Conservation (phyloP, 257 asterid genomes). For the Solanum pennellii region DNA sequence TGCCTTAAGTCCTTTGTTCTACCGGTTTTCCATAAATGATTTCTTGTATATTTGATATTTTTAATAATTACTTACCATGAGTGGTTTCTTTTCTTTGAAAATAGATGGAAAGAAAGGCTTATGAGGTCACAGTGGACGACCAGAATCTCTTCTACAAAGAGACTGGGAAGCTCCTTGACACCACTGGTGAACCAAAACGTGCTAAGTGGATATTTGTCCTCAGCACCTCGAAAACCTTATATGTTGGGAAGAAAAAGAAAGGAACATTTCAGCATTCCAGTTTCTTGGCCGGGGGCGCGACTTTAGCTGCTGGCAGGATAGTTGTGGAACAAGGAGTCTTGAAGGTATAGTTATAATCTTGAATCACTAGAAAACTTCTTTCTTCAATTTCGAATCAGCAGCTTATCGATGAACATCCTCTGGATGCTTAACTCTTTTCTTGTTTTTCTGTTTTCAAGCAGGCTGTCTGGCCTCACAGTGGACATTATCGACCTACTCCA, state of each 20-base stretch:
- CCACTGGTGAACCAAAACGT: slow-evolving; percentile 22
- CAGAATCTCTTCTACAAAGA: slow-evolving; percentile 48
- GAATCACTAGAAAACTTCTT: background rate
- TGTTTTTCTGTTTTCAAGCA: background rate
- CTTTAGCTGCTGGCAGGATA: slow-evolving; percentile 59
- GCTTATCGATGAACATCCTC: background rate
- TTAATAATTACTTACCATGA: background rate
- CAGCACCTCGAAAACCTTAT: slow-evolving; percentile 35
- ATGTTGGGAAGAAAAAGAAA: slow-evolving; percentile 47
- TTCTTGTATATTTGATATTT: background rate
- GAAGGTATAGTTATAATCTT: slow-evolving; percentile 11
- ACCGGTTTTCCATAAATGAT: background rate
- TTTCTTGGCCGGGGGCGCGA: slow-evolving; percentile 64
- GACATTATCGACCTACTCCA: slow-evolving; percentile 52
- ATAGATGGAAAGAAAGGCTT: slow-evolving; percentile 51
- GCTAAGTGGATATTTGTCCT: slow-evolving; percentile 55
- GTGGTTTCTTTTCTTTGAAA: background rate
- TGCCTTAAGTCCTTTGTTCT: background rate
- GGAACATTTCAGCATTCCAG: slow-evolving; percentile 65
- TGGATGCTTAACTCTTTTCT: background rate
- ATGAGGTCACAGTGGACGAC: slow-evolving; percentile 32
- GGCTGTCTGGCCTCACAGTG: slow-evolving; percentile 74
- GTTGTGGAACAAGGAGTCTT: slow-evolving; percentile 43
- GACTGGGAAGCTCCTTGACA: slow-evolving; percentile 36
- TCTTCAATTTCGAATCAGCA: background rate